phyloP scores from a whole-genome alignment of 2,329 filamentous ascomycete genomes.

The Ophiosphaerella korrae region DNA sequence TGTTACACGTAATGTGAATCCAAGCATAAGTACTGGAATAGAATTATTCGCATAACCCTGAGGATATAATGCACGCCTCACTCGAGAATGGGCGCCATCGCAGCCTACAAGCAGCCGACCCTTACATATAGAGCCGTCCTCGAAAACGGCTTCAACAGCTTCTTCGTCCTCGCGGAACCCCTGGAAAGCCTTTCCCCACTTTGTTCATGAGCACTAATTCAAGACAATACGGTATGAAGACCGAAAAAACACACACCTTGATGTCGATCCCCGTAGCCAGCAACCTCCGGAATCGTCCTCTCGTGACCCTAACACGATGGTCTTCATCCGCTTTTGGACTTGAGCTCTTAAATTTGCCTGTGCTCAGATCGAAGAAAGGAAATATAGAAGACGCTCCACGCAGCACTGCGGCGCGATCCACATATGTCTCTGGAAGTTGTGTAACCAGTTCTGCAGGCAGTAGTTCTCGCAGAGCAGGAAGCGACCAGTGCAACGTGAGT shows the following conservation, averaged over 20 bases:
- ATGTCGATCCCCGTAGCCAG: conserved; percentile 12
- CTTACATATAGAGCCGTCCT: conserved; percentile 10
- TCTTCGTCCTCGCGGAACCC: conserved; percentile 1
- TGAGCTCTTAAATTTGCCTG: conserved; percentile 7
- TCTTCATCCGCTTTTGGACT: conserved; percentile 6
- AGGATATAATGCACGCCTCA: background rate
- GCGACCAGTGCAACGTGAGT: conserved; percentile 19
- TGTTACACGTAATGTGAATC: conserved; percentile 11
- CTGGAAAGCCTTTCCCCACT: conserved; percentile 16
- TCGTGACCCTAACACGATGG: conserved; percentile 11
- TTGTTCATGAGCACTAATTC: background rate
- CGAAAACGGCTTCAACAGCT: conserved; percentile 8
- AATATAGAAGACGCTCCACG: conserved; percentile 12
- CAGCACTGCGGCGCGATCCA: conserved; percentile 15
- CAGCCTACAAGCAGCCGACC: conserved; percentile 15
- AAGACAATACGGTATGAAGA: background rate
- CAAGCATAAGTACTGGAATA: conserved; percentile 13
- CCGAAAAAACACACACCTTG: background rate
- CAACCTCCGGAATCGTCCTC: conserved; percentile 9
- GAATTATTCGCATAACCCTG: background rate
- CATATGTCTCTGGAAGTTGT: conserved; percentile 12
- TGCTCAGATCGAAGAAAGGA: conserved; percentile 19
- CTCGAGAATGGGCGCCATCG: conserved; percentile 13
- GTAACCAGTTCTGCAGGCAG: conserved; percentile 6
- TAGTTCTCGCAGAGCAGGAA: conserved; percentile 11